These are phyloP conservation scores for Chalaropsis ovoidea DNA, from an alignment of 2,329 filamentous ascomycete genomes.

Conservation along the genomic window DNA sequence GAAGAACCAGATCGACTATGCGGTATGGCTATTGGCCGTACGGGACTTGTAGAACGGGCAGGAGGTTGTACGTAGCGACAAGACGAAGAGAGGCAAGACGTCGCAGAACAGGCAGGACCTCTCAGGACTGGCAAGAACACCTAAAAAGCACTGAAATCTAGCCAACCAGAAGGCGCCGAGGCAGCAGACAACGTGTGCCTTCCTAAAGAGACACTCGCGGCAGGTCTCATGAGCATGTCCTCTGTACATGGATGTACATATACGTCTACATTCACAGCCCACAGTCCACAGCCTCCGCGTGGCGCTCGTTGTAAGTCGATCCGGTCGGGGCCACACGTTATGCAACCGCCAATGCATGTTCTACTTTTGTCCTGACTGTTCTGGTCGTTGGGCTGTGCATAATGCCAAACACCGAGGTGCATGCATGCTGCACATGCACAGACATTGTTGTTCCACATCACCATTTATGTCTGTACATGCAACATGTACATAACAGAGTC, in stretches of 20 bases:
- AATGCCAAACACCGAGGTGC: background rate
- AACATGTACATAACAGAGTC: constrained; percentile 1
- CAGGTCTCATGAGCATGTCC: too few species aligned
- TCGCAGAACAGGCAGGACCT: too few species aligned
- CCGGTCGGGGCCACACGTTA: background rate
- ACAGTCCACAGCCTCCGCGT: too few species aligned
- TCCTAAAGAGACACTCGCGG: too few species aligned
- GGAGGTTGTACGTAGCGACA: background rate
- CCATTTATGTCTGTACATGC: background rate
- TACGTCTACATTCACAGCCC: too few species aligned
- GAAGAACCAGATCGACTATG: background rate
- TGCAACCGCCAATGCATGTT: background rate
- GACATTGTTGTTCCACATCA: too few species aligned
- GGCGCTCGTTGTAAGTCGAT: too few species aligned
- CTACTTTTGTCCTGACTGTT: background rate
- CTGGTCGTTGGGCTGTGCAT: background rate
- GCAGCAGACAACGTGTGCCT: too few species aligned
- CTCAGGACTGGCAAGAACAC: too few species aligned
- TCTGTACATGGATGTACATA: too few species aligned
- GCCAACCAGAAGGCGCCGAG: too few species aligned
- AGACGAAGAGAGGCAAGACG: background rate
- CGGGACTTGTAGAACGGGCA: background rate
- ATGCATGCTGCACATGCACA: background rate
- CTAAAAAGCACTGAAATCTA: too few species aligned
- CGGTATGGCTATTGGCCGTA: background rate